These are phyloP conservation scores for Alternaria sp. DNA, from an alignment of 2,329 filamentous ascomycete genomes.

Conservation along the genomic window DNA sequence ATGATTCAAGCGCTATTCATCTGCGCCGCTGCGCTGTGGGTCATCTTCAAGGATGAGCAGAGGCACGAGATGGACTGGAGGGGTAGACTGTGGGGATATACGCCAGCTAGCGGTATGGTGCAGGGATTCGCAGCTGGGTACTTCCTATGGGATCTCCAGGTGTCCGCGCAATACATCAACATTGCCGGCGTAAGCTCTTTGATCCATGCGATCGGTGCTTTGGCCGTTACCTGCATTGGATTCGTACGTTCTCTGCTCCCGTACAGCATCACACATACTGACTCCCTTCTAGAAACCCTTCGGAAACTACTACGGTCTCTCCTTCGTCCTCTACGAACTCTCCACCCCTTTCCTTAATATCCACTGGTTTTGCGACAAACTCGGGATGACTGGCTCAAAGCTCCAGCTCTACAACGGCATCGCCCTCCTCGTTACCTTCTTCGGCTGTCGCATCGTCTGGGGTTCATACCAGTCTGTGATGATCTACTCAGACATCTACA, in stretches of 20 bases:
- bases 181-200: conserved; percentile 78
- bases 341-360: conserved; percentile 85
- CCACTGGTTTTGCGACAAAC: conserved; percentile 90
- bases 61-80: conserved; percentile 70
- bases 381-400: conserved; percentile 75
- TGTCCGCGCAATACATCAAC: conserved; percentile 70
- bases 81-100: conserved; percentile 79
- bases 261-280: conserved; percentile 6
- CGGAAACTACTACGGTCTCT: conserved; percentile 79
- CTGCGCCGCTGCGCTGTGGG: conserved; percentile 72
- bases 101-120: conserved; percentile 73
- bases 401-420: conserved; percentile 80
- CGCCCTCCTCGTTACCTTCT: conserved; percentile 73
- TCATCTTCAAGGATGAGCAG: conserved; percentile 71
- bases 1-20: conserved; percentile 77
- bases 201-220: conserved; percentile 75
- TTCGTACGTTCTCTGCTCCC: conserved; percentile 65
- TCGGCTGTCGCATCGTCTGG: conserved; percentile 77
- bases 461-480: conserved; percentile 72
- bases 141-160: conserved; percentile 80
- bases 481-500: conserved; percentile 71
- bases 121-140: conserved; percentile 80
- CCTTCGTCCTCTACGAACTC: conserved; percentile 86
- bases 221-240: conserved; percentile 76
- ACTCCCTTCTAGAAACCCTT: conserved; percentile 70